Conservation (phyloP, 306 rosid species). For the Macrotyloma uniflorum region DNA sequence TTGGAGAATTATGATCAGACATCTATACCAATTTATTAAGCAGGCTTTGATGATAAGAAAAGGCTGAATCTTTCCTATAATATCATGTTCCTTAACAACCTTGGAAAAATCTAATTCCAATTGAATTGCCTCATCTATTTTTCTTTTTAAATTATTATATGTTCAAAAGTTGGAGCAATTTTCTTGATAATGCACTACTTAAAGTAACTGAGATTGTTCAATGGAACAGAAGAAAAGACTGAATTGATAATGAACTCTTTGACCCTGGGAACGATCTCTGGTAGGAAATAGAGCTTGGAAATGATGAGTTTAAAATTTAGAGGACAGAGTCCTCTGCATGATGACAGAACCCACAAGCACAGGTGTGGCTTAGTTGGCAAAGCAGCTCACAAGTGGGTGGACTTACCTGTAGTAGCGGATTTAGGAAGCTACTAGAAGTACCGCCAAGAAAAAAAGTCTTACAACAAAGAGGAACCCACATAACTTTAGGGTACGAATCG, state of each 20-base stretch:
- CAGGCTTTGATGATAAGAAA: background rate
- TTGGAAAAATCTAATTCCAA: background rate
- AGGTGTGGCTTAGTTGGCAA: conserved; percentile 19
- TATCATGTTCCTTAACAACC: background rate
- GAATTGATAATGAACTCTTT: background rate
- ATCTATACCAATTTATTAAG: background rate
- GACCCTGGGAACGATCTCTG: background rate
- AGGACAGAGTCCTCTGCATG: conserved; percentile 12
- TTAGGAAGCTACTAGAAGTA: conserved; percentile 6
- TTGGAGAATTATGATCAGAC: conserved; percentile 24
- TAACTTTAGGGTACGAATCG: conserved; percentile 1
- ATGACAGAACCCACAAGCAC: conserved; percentile 25
- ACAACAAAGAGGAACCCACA: background rate
- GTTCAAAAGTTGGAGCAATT: background rate
- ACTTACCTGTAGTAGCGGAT: conserved; percentile 2
- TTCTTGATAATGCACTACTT: background rate
- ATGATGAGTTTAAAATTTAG: background rate
- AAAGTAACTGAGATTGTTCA: background rate
- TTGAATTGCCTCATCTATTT: background rate
- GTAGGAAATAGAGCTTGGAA: background rate
- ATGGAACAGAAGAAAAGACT: background rate
- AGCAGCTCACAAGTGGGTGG: background rate
- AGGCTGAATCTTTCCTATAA: conserved; percentile 11
- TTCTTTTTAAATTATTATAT: background rate
- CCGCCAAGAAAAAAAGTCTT: background rate